Evolutionary conservation across 1,284 basidiomycete species (phyloP).

Genomic region (Ganoderma resinaceum): DNA sequence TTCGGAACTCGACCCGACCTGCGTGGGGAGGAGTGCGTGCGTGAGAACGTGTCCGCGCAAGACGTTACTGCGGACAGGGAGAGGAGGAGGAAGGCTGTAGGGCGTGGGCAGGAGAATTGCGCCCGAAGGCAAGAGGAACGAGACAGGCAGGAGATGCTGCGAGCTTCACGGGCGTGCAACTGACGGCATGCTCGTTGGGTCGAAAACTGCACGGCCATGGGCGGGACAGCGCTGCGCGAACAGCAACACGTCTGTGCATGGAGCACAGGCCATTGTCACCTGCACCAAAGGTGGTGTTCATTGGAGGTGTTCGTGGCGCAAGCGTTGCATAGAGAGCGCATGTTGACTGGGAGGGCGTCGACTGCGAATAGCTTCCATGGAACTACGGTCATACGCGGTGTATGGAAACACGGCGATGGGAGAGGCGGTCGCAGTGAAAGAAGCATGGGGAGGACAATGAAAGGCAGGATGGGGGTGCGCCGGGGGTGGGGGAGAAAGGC

Average conservation of each 20-base stretch:
- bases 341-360: background rate
- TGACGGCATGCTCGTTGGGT: background rate
- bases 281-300: background rate
- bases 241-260: background rate
- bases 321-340: background rate
- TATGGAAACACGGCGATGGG: background rate
- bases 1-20: conserved; percentile 76
- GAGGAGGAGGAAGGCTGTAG: background rate
- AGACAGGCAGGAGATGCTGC: background rate
- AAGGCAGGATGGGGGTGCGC: background rate
- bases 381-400: background rate
- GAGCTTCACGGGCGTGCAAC: background rate
- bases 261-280: background rate
- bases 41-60: conserved; percentile 8
- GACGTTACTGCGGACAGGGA: background rate
- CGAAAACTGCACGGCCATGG: background rate
- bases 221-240: background rate
- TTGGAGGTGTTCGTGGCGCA: background rate
- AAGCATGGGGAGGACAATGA: background rate
- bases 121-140: background rate
- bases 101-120: background rate
- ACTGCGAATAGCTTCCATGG: background rate
- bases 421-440: background rate
- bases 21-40: conserved; percentile 28
- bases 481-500: background rate